These are phyloP conservation scores for Oryza punctata DNA, from an alignment of 176 grass and related monocot species.

Conservation along the genomic window DNA sequence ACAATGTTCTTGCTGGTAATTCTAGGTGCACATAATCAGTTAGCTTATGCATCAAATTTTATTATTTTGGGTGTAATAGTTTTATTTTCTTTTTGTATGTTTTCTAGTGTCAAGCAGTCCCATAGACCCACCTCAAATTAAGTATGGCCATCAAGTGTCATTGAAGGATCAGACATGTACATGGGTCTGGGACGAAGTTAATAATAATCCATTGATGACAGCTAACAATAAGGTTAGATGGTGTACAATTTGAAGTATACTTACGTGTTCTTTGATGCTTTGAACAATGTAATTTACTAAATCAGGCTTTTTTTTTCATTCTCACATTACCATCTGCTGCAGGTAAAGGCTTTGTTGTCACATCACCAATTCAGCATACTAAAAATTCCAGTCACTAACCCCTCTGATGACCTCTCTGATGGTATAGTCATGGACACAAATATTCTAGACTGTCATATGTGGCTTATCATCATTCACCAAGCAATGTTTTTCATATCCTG, in stretches of 20 bases:
- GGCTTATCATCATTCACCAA: not conserved
- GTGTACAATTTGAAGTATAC: not conserved
- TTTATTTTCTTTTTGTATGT: not conserved
- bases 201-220: conserved; percentile 43
- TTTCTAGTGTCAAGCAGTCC: conserved; percentile 76
- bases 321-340: not conserved
- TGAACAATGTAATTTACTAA: not conserved
- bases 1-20: conserved; percentile 79
- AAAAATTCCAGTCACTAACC: conserved; percentile 62
- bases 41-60: not conserved
- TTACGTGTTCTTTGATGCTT: not conserved
- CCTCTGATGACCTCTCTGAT: conserved; percentile 53
- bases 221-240: conserved; percentile 60
- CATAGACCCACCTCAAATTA: conserved; percentile 75
- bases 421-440: conserved; percentile 37
- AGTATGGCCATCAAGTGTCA: conserved; percentile 45
- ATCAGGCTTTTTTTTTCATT: not conserved
- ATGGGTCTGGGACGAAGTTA: conserved; percentile 74
- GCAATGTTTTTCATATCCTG: not conserved
- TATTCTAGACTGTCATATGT: not conserved
- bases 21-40: not conserved
- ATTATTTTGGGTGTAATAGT: conserved; percentile 1
- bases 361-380: conserved; percentile 63
- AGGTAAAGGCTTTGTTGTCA: conserved; percentile 67
- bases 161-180: conserved; percentile 26